Conservation (phyloP, 1,284 basidiomycete genomes). For the Trametes sp. region DNA sequence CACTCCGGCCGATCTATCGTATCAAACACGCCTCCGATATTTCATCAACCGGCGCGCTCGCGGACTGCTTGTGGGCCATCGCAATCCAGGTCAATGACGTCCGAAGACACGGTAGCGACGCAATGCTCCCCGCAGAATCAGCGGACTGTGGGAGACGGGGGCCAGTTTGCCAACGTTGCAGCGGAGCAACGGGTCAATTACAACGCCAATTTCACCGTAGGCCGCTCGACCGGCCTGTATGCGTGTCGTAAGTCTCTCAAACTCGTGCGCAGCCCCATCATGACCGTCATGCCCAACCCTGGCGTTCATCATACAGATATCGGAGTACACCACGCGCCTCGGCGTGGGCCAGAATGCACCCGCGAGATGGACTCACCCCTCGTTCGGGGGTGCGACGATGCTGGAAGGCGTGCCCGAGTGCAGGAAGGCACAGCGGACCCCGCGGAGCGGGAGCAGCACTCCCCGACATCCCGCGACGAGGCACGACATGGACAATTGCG, state of each 20-base stretch:
- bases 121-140: neutral
- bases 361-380: no score
- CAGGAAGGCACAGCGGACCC: no score
- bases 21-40: neutral
- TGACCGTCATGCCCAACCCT: neutral
- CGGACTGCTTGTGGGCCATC: neutral
- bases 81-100: neutral
- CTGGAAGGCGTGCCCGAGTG: neutral
- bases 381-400: no score
- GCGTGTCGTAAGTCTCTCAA: neutral
- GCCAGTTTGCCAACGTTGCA: neutral
- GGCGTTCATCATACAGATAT: neutral
- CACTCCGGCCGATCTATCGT: no score
- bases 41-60: neutral
- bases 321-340: neutral
- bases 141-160: neutral
- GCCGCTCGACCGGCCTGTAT: neutral
- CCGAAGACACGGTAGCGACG: neutral
- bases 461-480: neutral
- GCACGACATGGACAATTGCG: neutral
- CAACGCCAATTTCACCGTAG: neutral
- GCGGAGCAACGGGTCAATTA: neutral
- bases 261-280: neutral
- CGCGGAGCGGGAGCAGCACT: neutral
- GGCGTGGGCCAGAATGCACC: no score